Evolutionary conservation across 2,329 filamentous ascomycete species (phyloP), one percentile per base, ranked within the genome.

Genomic region (Ascomycota sp.): DNA sequence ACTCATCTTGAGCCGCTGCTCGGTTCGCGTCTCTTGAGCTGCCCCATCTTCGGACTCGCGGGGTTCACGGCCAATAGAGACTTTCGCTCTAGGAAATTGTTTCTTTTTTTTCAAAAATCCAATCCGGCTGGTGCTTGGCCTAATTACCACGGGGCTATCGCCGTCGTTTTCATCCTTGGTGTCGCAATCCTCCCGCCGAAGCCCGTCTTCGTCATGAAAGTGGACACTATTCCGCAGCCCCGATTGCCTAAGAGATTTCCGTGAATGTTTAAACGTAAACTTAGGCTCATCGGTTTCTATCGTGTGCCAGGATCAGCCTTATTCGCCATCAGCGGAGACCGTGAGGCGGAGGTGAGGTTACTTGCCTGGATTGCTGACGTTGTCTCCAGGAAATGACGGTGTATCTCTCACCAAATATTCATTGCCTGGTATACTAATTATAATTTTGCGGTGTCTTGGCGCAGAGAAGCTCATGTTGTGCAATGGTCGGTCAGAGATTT

Each of bases 11-110:
- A 5, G 64, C 57, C 33, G 72, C 67, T 49, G 73, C 82, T 46
- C 74, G 81, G 0, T 73, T 66, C 0, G 67, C 68, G 24, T 70
- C 61, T 68, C 54, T 30, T 66, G 63, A 8, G 38, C 34, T 2
- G 47, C 39, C 5, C 61, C 66, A 28, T 63, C 58, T 20, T 62
- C 65, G 5, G 57, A 59, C 34, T 63, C 61, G 3, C 35, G 37
- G 12, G 61, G 59, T 8, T 63, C 63, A 0, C 68, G 65, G 0
- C 75, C 80, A 47, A 93, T 91, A 0, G 82, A 91, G 15, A 91
- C 61, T 6, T 77, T 69, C 3, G 56, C 50, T 2, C 59, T 71
- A 1, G 40, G 40, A 1, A 36, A 27, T 4, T 76, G 75, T 44
- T 80, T 81, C 49, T 82, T 86, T 33, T 73, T 67, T 32, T 61